phyloP scores from a whole-genome alignment of 331 rosid genomes.

The Quercus phellos region DNA sequence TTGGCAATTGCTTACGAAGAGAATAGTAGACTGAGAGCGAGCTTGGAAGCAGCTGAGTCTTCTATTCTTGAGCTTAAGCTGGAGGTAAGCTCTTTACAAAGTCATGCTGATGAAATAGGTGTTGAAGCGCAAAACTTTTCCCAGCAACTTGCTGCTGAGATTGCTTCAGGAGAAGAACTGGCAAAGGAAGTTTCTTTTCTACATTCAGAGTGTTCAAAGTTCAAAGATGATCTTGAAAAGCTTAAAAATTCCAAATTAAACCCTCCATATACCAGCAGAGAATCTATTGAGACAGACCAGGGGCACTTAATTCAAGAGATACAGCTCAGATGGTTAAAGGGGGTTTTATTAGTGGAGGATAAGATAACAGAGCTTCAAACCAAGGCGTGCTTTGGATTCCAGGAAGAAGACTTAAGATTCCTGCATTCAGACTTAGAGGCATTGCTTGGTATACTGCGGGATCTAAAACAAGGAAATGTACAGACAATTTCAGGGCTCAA shows the following conservation, averaged over 20 bases:
- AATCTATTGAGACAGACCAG: slow-evolving; percentile 37
- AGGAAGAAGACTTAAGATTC: slow-evolving; percentile 60
- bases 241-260: slow-evolving; percentile 42
- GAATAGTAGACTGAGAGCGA: slow-evolving; percentile 53
- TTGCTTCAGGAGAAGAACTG: slow-evolving; percentile 70
- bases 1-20: slow-evolving; percentile 64
- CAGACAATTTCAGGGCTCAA: slow-evolving; percentile 44
- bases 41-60: slow-evolving; percentile 70
- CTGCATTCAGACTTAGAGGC: slow-evolving; percentile 59
- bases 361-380: slow-evolving; percentile 68
- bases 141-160: slow-evolving; percentile 70
- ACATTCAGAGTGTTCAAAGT: slow-evolving; percentile 68
- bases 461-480: slow-evolving; percentile 63
- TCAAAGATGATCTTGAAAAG: slow-evolving; percentile 69
- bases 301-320: slow-evolving; percentile 42
- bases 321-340: slow-evolving; percentile 59
- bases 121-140: slow-evolving; percentile 55
- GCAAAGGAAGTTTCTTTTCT: slow-evolving; percentile 63
- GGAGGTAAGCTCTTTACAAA: slow-evolving; percentile 63
- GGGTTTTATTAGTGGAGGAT: slow-evolving; percentile 69
- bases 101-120: slow-evolving; percentile 73
- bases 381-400: slow-evolving; percentile 56
- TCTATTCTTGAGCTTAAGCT: slow-evolving; percentile 70
- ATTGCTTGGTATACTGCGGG: slow-evolving; percentile 54
- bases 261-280: slow-evolving; percentile 39